phyloP scores from a whole-genome alignment of 2,329 filamentous ascomycete genomes.

The Apiospora sp. region DNA sequence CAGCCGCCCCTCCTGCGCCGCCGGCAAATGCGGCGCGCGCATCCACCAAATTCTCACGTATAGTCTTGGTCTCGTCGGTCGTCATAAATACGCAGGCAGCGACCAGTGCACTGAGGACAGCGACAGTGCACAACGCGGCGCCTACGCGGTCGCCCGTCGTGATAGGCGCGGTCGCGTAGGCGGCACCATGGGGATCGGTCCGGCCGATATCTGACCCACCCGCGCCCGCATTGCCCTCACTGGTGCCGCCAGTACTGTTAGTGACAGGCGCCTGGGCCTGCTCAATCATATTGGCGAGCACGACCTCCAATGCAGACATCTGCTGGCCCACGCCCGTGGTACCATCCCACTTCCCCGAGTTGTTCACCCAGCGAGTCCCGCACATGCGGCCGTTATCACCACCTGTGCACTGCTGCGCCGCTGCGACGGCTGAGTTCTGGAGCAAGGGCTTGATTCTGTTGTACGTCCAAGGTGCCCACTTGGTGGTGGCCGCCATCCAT shows the following conservation, averaged over 20 bases:
- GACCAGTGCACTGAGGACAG: constrained; percentile 62
- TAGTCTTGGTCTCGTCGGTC: constrained; percentile 52
- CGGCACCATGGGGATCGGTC: constrained; percentile 39
- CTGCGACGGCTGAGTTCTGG: constrained; percentile 62
- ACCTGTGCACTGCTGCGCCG: constrained; percentile 64
- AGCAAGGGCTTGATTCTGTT: constrained; percentile 61
- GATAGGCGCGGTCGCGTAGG: constrained; percentile 46
- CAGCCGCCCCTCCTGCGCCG: constrained; percentile 8
- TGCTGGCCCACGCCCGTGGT: constrained; percentile 72
- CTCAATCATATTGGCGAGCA: constrained; percentile 67
- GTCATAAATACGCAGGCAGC: constrained; percentile 60
- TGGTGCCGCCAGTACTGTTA: constrained; percentile 57
- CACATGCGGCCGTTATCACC: constrained; percentile 65
- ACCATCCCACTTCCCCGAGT: constrained; percentile 61
- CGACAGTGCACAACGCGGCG: constrained; percentile 69
- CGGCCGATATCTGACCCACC: constrained; percentile 56
- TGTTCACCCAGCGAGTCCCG: constrained; percentile 65
- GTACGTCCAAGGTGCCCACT: constrained; percentile 69
- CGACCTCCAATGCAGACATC: constrained; percentile 73
- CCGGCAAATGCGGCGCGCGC: constrained; percentile 27
- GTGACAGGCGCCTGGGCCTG: constrained; percentile 49
- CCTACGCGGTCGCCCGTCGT: constrained; percentile 72
- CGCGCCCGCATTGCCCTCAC: constrained; percentile 53
- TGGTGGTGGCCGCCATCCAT: constrained; percentile 68
- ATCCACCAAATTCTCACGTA: constrained; percentile 36